These are phyloP conservation scores for Linum trigynum DNA, from an alignment of 345 rosid genomes.

Conservation along the genomic window DNA sequence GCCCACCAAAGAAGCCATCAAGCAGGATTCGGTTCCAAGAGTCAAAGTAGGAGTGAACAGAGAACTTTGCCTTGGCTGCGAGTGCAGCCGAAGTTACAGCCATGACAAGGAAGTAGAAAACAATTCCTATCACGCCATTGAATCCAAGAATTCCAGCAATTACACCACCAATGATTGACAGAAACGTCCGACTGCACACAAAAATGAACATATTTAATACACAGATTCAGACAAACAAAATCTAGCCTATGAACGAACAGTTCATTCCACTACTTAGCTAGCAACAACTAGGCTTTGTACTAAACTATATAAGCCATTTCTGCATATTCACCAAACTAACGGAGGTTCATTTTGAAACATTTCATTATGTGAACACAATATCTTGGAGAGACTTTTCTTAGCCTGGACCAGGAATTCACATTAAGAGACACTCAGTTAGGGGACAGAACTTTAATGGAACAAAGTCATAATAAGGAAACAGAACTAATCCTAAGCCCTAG, in stretches of 20 bases:
- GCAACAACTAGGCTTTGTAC: too few species aligned
- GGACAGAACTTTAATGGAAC: too few species aligned
- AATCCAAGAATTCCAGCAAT: slow-evolving; percentile 86
- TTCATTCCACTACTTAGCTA: too few species aligned
- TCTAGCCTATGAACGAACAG: too few species aligned
- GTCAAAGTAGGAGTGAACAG: slow-evolving; percentile 63
- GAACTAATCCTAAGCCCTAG: slow-evolving; percentile 73
- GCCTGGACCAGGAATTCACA: too few species aligned
- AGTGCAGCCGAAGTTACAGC: slow-evolving; percentile 73
- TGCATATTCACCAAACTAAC: too few species aligned
- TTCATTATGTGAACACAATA: too few species aligned
- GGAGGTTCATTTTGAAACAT: too few species aligned
- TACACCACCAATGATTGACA: slow-evolving; percentile 85
- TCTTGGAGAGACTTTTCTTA: too few species aligned
- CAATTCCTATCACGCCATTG: slow-evolving; percentile 71
- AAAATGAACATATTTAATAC: background rate
- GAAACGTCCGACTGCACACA: slow-evolving; percentile 76
- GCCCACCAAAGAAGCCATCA: slow-evolving; percentile 87
- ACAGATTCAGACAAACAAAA: too few species aligned
- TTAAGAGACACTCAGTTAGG: too few species aligned
- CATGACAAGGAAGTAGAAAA: slow-evolving; percentile 78
- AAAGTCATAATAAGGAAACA: slow-evolving; percentile 70
- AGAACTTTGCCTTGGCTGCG: slow-evolving; percentile 74
- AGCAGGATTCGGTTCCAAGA: slow-evolving; percentile 63
- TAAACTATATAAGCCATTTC: too few species aligned